phyloP scores from a whole-genome alignment of 2,329 filamentous ascomycete species.

The Phymatotrichopsis omnivora region DNA sequence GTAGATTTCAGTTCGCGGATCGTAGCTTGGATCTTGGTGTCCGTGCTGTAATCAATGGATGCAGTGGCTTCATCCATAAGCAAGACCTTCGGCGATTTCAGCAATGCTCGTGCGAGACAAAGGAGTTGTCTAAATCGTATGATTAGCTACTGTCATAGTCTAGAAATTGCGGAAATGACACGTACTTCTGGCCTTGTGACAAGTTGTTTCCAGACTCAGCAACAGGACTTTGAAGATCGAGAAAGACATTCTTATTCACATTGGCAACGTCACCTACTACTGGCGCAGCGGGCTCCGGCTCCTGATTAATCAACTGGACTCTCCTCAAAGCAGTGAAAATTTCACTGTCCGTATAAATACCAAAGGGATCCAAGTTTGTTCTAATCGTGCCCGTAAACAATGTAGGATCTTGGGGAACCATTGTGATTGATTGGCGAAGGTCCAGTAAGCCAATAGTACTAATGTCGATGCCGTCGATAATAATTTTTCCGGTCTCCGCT shows the following conservation, averaged over 20 bases:
- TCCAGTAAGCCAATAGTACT: slow-evolving; percentile 84
- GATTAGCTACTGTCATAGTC: slow-evolving; percentile 3
- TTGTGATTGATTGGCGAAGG: slow-evolving; percentile 85
- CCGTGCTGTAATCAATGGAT: slow-evolving; percentile 92
- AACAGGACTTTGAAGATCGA: slow-evolving; percentile 71
- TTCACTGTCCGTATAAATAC: slow-evolving; percentile 76
- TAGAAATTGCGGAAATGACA: not conserved
- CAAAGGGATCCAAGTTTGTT: slow-evolving; percentile 87
- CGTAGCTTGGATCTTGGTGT: slow-evolving; percentile 91
- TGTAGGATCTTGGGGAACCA: slow-evolving; percentile 94
- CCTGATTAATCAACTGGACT: slow-evolving; percentile 68
- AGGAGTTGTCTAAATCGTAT: slow-evolving; percentile 57
- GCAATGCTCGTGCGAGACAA: slow-evolving; percentile 82
- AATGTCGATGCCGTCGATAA: slow-evolving; percentile 88
- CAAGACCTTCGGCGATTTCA: slow-evolving; percentile 85
- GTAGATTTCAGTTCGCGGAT: slow-evolving; percentile 78
- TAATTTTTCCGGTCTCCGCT: slow-evolving; percentile 76
- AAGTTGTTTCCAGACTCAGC: slow-evolving; percentile 88
- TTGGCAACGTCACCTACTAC: slow-evolving; percentile 41
- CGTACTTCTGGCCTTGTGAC: slow-evolving; percentile 69
- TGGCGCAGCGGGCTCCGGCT: slow-evolving; percentile 30
- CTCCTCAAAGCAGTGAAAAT: slow-evolving; percentile 78
- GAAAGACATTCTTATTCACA: slow-evolving; percentile 88
- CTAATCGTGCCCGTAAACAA: slow-evolving; percentile 87
- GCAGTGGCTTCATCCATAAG: slow-evolving; percentile 99